Base-by-base conservation (phyloP, 1,284 basidiomycete genomes). In the Amylostereum chailletii region DNA sequence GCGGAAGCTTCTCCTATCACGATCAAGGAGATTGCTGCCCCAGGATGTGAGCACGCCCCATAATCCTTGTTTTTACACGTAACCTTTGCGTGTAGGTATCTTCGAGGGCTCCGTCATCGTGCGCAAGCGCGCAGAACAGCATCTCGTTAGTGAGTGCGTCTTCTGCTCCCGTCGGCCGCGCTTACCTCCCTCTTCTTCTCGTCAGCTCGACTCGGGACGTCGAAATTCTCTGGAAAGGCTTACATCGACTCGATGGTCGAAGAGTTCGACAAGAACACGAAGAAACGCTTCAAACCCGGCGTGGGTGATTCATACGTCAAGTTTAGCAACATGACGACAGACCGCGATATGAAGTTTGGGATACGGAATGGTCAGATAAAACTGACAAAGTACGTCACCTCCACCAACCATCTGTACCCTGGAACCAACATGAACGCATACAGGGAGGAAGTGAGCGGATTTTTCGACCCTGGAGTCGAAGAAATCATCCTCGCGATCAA, bases 231-330 rank as follows among this genome's bases (percentile, higher is more conserved):
- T 26, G 55, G 19, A 37, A 49, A 60, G 0, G 69, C 66, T 40
- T 74, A 71, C 39, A 54, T 79, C 30, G 63, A 64, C 3, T 60
- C 70, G 38, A 77, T 80, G 51, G 61, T 63, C 0, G 61, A 67
- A 1, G 66, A 66, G 30, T 81, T 80, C 40, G 78, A 80, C 59
- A 74, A 69, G 51, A 71, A 69, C 0, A 71, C 76, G 7, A 81
- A 79, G 51, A 60, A 71, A 42, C 62, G 66, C 39, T 76, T 79
- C 52, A 64, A 70, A 5, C 19, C 19, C 19, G 65, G 68, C 45
- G 60, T 64, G 2, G 72, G 72, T 45, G 68, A 70, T 1, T 69
- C 71, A 3, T 76, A 67, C 48, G 72, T 79, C 53, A 69, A 67
- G 49, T 79, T 80, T 54, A 76, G 76, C n/a, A 64, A 63, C 8